These are phyloP conservation scores for Lachnellula hyalina DNA, from an alignment of 2,329 filamentous ascomycete species.

Conservation along the genomic window DNA sequence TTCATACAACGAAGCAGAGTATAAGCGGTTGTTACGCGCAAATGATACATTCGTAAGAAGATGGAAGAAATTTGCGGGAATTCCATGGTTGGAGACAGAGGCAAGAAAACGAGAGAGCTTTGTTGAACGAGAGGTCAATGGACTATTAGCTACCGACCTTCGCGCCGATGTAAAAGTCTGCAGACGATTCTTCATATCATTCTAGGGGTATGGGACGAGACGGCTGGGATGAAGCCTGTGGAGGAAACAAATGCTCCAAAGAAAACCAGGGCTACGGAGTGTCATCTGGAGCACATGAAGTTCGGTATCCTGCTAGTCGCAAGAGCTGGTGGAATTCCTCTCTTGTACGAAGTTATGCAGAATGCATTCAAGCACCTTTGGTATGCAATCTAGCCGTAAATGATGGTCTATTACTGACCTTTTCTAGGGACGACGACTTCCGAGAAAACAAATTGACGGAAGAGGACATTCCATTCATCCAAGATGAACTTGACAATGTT, in stretches of 20 bases:
- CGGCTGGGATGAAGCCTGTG: conserved; percentile 43
- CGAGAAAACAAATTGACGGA: conserved; percentile 27
- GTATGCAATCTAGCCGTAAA: conserved; percentile 25
- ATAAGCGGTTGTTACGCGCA: conserved; percentile 68
- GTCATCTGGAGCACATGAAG: conserved; percentile 56
- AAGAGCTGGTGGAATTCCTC: conserved; percentile 36
- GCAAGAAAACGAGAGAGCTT: conserved; percentile 52
- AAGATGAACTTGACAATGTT: conserved; percentile 57
- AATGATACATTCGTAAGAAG: conserved; percentile 72
- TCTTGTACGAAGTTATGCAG: conserved; percentile 28
- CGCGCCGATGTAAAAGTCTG: conserved; percentile 47
- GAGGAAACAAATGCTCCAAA: conserved; percentile 40
- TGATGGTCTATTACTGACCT: conserved; percentile 6
- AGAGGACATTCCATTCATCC: conserved; percentile 33
- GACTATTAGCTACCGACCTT: conserved; percentile 41
- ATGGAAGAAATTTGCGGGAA: conserved; percentile 54
- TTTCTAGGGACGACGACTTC: conserved; percentile 31
- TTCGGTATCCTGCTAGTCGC: conserved; percentile 47
- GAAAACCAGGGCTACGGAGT: conserved; percentile 44
- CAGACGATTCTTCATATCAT: conserved; percentile 56
- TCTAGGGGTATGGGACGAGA: conserved; percentile 66
- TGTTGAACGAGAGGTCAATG: conserved; percentile 47
- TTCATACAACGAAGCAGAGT: conserved; percentile 81
- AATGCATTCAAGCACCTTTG: conserved; percentile 27
- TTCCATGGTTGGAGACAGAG: conserved; percentile 62